phyloP scores from a whole-genome alignment of 2,329 filamentous ascomycete species.

The Penicillium sp. region DNA sequence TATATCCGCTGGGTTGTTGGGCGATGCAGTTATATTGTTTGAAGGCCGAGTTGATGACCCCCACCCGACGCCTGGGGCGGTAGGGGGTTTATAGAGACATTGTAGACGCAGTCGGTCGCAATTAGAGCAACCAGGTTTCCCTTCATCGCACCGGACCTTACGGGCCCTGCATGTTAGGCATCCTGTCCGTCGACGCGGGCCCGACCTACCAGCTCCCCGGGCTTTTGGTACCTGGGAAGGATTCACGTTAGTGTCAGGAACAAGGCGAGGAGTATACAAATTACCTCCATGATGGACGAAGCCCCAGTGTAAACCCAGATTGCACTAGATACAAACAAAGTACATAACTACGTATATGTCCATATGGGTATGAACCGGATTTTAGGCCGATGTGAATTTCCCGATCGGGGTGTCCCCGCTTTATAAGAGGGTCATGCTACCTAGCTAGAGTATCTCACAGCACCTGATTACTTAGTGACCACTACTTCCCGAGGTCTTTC shows the following conservation, averaged over 20 bases:
- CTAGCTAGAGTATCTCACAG: too few species aligned
- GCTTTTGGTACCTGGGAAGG: slow-evolving; percentile 21
- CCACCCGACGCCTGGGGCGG: slow-evolving; percentile 10
- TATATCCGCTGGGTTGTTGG: neutral
- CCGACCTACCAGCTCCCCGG: slow-evolving; percentile 29
- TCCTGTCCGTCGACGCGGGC: slow-evolving; percentile 29
- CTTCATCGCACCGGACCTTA: slow-evolving; percentile 32
- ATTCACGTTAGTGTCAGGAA: slow-evolving; percentile 10
- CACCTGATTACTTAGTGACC: too few species aligned
- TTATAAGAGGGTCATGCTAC: too few species aligned
- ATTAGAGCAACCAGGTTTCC: slow-evolving; percentile 29
- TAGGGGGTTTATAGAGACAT: slow-evolving; percentile 25
- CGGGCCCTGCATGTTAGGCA: slow-evolving; percentile 31
- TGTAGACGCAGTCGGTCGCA: slow-evolving; percentile 27
- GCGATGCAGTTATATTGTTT: neutral
- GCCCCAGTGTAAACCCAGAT: neutral
- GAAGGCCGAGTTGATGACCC: neutral
- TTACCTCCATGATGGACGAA: slow-evolving; percentile 19
- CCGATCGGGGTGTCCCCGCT: too few species aligned
- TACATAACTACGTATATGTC: too few species aligned
- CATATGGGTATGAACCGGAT: too few species aligned
- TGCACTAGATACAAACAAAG: neutral
- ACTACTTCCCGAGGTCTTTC: too few species aligned
- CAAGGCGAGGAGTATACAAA: neutral
- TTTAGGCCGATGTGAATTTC: too few species aligned